Evolutionary conservation across 2,329 filamentous ascomycete genomes (phyloP).

Genomic region (Xylaria sp.): DNA sequence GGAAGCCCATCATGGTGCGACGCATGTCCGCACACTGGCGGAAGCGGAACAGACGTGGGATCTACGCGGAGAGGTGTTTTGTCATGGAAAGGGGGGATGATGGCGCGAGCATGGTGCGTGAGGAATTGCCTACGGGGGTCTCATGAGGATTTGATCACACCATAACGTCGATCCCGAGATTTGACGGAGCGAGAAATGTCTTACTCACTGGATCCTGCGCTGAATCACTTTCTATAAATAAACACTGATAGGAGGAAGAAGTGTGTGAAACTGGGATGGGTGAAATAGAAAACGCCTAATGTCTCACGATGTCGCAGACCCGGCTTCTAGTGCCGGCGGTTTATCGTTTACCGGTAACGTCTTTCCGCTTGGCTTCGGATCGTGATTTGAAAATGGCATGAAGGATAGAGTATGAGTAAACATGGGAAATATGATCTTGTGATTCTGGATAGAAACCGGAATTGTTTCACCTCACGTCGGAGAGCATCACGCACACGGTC

Average conservation of each 20-base stretch:
- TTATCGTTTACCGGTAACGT: neutral
- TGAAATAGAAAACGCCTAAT: neutral
- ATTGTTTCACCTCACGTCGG: too few relatives aligned
- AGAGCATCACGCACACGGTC: too few relatives aligned
- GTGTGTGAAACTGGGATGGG: neutral
- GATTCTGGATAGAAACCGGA: too few relatives aligned
- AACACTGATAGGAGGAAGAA: neutral
- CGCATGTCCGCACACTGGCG: slow-evolving; percentile 40
- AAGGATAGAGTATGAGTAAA: too few relatives aligned
- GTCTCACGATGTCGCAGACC: neutral
- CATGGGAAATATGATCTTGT: too few relatives aligned
- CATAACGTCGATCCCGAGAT: neutral
- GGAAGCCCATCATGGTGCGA: slow-evolving; percentile 42
- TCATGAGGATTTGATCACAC: neutral
- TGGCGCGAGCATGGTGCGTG: slow-evolving; percentile 21
- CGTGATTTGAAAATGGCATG: neutral
- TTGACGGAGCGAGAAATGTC: neutral
- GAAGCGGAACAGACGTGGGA: slow-evolving; percentile 36
- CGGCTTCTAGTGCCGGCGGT: neutral
- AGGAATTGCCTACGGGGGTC: slow-evolving; percentile 19
- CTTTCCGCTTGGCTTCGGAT: neutral
- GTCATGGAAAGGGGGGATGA: slow-evolving; percentile 32
- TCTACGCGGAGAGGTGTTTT: slow-evolving; percentile 46
- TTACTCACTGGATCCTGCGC: too few relatives aligned
- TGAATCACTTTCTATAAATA: neutral